Evolutionary conservation across 805 yeast genomes (phyloP).

Genomic region (Pichia occidentalis): DNA sequence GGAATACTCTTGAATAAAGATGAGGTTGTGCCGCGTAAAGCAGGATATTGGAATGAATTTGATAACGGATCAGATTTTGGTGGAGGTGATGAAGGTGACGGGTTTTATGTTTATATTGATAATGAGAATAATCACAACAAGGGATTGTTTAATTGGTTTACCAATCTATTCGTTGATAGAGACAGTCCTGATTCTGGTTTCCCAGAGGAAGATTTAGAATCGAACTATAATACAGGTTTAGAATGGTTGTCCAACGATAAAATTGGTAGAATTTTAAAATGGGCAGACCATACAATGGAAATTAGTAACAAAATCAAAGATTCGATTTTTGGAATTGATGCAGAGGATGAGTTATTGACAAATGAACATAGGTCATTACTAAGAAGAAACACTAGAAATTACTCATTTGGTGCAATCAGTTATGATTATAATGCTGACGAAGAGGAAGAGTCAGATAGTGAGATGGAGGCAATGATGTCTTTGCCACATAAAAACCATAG

Average conservation of each 20-base stretch:
- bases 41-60: slow-evolving; percentile 62
- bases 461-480: slow-evolving; percentile 3
- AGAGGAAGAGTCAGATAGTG: slow-evolving; percentile 9
- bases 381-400: slow-evolving; percentile 6
- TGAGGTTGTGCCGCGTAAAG: slow-evolving; percentile 19
- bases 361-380: slow-evolving; percentile 7
- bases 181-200: slow-evolving; percentile 31
- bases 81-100: slow-evolving; percentile 29
- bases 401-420: slow-evolving; percentile 8
- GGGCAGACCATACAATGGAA: slow-evolving; percentile 5
- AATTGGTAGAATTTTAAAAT: slow-evolving; percentile 8
- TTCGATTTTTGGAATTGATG: slow-evolving; percentile 2
- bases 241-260: slow-evolving; percentile 11
- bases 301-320: slow-evolving; percentile 2
- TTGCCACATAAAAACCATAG: slow-evolving; percentile 1
- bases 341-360: neutral
- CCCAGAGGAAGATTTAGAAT: too few relatives aligned
- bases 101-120: slow-evolving; percentile 35
- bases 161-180: slow-evolving; percentile 27
- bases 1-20: slow-evolving; percentile 30
- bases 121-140: slow-evolving; percentile 17
- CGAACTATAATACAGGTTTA: slow-evolving; percentile 9
- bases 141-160: slow-evolving; percentile 6
- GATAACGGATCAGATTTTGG: slow-evolving; percentile 54
- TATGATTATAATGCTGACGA: slow-evolving; percentile 8